These are phyloP conservation scores for Brassica incana DNA, from an alignment of 345 rosid species.

Conservation along the genomic window DNA sequence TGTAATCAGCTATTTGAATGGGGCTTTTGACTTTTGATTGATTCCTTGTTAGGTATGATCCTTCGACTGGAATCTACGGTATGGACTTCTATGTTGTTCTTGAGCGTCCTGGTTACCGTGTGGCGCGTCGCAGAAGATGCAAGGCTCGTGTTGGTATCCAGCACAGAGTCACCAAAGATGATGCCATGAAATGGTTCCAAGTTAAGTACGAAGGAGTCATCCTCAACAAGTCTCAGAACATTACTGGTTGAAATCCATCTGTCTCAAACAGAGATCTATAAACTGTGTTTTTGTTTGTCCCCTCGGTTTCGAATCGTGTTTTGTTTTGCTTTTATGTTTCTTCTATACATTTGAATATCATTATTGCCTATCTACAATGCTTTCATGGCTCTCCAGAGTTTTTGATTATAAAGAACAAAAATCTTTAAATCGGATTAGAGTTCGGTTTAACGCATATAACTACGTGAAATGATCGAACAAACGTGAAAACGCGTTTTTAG, in stretches of 20 bases:
- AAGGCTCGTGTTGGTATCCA: slow-evolving; percentile 63
- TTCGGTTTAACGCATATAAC: not conserved
- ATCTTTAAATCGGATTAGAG: not conserved
- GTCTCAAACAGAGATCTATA: not conserved
- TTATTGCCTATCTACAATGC: not conserved
- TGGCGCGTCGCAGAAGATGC: slow-evolving; percentile 60
- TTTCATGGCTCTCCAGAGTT: no score
- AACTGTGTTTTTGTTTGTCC: not conserved
- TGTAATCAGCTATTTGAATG: not conserved
- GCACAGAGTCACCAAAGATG: slow-evolving; percentile 60
- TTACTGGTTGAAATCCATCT: slow-evolving; percentile 24
- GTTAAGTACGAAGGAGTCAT: slow-evolving; percentile 66
- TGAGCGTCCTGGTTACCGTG: slow-evolving; percentile 63
- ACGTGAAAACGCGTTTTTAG: not conserved
- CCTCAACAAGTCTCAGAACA: slow-evolving; percentile 54
- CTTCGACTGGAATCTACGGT: slow-evolving; percentile 60
- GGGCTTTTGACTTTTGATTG: not conserved
- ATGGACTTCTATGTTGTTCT: slow-evolving; percentile 63
- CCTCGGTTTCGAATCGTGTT: not conserved
- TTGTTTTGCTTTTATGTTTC: slow-evolving; percentile 24
- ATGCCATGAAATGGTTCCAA: slow-evolving; percentile 70
- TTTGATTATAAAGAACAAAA: no score
- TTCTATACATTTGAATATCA: slow-evolving; percentile 3
- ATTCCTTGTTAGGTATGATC: slow-evolving; percentile 47
- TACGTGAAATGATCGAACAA: slow-evolving; percentile 9